Percentiles rank a stretch among this genome's conserved stretches.
Conservation (phyloP, 768 basidiomycete species). For the Boletus sensibilis region DNA sequence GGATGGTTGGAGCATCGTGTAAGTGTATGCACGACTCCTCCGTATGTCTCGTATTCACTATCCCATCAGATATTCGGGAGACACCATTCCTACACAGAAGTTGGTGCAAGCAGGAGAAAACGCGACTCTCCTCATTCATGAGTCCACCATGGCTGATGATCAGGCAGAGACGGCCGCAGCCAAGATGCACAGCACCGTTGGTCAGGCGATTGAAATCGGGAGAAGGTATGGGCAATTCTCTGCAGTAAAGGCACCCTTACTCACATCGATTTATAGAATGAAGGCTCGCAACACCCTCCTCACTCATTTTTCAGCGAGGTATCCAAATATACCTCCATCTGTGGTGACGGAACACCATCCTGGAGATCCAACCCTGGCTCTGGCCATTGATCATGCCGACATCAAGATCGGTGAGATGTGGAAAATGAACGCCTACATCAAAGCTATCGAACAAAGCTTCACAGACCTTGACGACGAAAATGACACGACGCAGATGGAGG, state of each 20-base stretch:
- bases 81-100: conserved; percentile 74
- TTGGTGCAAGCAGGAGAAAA: conserved; percentile 62
- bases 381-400: conserved; percentile 81
- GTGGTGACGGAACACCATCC: conserved; percentile 20
- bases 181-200: conserved; percentile 89
- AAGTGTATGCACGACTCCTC: conserved; percentile 13
- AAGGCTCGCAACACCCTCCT: conserved; percentile 80
- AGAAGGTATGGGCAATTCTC: conserved; percentile 47
- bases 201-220: conserved; percentile 82
- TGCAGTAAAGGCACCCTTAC: background rate
- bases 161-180: conserved; percentile 65
- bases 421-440: conserved; percentile 78
- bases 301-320: conserved; percentile 94
- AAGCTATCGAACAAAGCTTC: conserved; percentile 65
- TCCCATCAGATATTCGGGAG: conserved; percentile 77
- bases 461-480: conserved; percentile 50
- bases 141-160: conserved; percentile 89
- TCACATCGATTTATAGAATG: conserved; percentile 55
- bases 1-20: conserved; percentile 52
- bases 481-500: conserved; percentile 12
- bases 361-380: conserved; percentile 52
- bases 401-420: conserved; percentile 78
- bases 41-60: background rate
- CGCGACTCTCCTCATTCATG: conserved; percentile 88
- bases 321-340: conserved; percentile 76